Percentiles rank a stretch among this genome's conserved stretches.
phyloP scores from a whole-genome alignment of 305 asterid genomes.

The Solanum aculeatissimum region DNA sequence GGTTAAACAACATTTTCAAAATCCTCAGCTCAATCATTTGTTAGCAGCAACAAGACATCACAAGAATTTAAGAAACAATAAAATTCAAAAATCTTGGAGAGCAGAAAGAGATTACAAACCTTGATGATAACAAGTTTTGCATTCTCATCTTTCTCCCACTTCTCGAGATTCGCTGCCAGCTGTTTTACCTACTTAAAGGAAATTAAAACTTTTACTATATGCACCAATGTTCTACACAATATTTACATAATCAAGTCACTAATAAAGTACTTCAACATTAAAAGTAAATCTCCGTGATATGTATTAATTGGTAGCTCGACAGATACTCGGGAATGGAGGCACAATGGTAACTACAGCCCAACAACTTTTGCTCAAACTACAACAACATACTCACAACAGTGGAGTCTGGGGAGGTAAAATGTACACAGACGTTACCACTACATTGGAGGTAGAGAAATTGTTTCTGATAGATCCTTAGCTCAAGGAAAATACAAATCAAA shows the following conservation, averaged over 20 bases:
- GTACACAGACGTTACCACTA: too few species aligned
- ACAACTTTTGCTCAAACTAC: too few species aligned
- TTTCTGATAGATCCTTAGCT: too few species aligned
- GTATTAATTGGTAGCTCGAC: background rate
- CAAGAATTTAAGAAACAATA: background rate
- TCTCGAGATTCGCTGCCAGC: slow-evolving; percentile 65
- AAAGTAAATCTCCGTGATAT: background rate
- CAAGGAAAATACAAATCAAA: too few species aligned
- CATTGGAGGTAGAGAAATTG: too few species aligned
- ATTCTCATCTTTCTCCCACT: slow-evolving; percentile 78
- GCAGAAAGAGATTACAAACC: slow-evolving; percentile 20
- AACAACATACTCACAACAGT: too few species aligned
- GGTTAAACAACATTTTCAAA: background rate
- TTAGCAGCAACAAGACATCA: background rate
- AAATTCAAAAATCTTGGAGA: background rate
- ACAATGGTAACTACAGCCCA: too few species aligned
- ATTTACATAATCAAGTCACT: background rate
- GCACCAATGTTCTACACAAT: background rate
- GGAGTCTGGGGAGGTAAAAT: too few species aligned
- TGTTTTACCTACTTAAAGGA: slow-evolving; percentile 38
- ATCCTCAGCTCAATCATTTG: background rate
- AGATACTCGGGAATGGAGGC: too few species aligned
- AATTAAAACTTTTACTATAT: background rate
- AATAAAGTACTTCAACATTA: background rate
- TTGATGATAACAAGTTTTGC: slow-evolving; percentile 59